phyloP scores from a whole-genome alignment of 257 asterid species.

The Gardenia jasminoides region DNA sequence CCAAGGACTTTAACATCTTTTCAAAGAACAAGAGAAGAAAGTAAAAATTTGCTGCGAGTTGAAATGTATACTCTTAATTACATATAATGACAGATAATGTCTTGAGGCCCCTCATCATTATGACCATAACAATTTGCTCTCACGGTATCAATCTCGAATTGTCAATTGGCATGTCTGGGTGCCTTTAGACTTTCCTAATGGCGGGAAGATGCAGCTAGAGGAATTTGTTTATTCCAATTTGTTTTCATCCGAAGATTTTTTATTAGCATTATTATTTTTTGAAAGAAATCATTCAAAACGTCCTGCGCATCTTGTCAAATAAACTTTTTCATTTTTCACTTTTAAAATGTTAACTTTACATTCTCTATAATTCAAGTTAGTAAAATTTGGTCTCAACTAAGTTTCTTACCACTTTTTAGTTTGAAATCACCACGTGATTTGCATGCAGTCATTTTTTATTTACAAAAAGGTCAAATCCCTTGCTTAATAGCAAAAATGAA shows the following conservation, averaged over 20 bases:
- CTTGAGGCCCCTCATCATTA: conserved; percentile 32
- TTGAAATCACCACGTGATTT: too few species aligned
- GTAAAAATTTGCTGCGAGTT: conserved; percentile 18
- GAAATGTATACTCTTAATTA: conserved; percentile 35
- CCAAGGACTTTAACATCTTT: background rate
- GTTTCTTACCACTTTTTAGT: too few species aligned
- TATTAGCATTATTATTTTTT: too few species aligned
- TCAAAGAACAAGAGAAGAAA: conserved; percentile 15
- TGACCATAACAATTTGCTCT: conserved; percentile 13
- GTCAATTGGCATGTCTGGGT: conserved; percentile 37
- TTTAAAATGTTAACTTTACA: background rate
- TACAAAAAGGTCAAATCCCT: too few species aligned
- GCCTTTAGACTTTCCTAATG: conserved; percentile 8
- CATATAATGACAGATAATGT: conserved; percentile 37
- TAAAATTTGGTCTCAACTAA: too few species aligned
- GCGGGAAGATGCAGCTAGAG: background rate
- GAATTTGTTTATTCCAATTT: background rate
- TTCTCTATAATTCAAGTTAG: too few species aligned
- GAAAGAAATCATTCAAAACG: too few species aligned
- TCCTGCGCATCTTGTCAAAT: too few species aligned
- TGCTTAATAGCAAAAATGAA: too few species aligned
- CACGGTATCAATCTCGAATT: conserved; percentile 16
- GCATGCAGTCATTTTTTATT: too few species aligned
- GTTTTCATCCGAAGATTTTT: background rate
- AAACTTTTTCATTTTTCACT: background rate